Percentiles rank a stretch among this genome's conserved stretches.
Evolutionary conservation across 257 asterid genomes (phyloP).

Genomic region (Linderniella brevidens): DNA sequence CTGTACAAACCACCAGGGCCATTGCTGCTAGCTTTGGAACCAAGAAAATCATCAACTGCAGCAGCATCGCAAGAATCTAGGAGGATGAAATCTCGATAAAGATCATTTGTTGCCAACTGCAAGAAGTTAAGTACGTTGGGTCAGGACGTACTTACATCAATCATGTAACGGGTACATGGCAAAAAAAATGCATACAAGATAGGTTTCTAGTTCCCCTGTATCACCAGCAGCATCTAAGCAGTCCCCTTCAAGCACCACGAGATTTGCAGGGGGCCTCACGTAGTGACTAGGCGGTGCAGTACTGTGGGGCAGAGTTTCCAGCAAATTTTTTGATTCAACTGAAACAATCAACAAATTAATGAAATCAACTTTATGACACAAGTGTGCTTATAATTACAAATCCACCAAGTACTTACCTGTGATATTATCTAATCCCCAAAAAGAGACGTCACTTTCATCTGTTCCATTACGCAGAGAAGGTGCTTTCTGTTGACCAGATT

Average conservation of each 20-base stretch:
- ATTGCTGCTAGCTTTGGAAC: conserved; percentile 29
- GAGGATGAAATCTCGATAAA: conserved; percentile 74
- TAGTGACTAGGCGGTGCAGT: conserved; percentile 26
- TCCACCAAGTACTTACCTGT: conserved; percentile 33
- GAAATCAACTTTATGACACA: background rate
- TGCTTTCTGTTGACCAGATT: conserved; percentile 27
- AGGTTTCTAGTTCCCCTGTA: conserved; percentile 87
- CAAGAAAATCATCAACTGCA: conserved; percentile 46
- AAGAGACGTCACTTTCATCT: conserved; percentile 42
- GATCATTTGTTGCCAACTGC: conserved; percentile 77
- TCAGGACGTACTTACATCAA: conserved; percentile 6
- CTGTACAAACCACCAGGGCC: conserved; percentile 17
- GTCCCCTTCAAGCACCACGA: conserved; percentile 94
- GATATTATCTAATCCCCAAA: conserved; percentile 72
- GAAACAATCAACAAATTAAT: conserved; percentile 15
- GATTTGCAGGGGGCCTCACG: conserved; percentile 77
- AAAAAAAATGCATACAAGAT: conserved; percentile 45
- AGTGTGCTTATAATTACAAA: background rate
- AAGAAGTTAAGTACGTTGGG: conserved; percentile 10
- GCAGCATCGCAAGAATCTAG: conserved; percentile 66
- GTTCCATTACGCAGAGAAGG: conserved; percentile 19
- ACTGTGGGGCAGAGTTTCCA: conserved; percentile 29
- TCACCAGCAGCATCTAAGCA: conserved; percentile 70
- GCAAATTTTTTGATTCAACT: conserved; percentile 60
- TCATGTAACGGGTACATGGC: background rate